Conservation (phyloP, 805 yeast species). For the Saccharomycopsis sp. region DNA sequence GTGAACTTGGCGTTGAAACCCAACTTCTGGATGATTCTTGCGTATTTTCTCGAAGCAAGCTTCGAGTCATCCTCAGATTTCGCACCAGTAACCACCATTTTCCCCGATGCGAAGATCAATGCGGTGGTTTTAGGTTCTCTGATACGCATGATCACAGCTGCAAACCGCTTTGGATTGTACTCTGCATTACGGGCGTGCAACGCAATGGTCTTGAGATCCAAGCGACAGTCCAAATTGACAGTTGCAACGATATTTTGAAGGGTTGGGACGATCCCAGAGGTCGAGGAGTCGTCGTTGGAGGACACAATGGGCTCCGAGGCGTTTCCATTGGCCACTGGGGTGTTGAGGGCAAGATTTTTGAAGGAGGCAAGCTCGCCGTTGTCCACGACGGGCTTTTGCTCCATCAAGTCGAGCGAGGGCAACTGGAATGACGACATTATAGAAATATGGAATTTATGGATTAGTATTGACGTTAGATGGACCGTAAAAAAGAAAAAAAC, state of each 20-base stretch:
- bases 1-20: slow-evolving; percentile 98
- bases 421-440: slow-evolving; percentile 16
- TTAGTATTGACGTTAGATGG: too few species aligned
- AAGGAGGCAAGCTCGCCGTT: slow-evolving; percentile 5
- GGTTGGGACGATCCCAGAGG: slow-evolving; percentile 95
- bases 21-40: slow-evolving; percentile 94
- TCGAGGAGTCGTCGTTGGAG: slow-evolving; percentile 53
- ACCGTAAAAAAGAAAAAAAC: not conserved
- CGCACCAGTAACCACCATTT: slow-evolving; percentile 99
- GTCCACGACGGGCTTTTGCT: slow-evolving; percentile 15
- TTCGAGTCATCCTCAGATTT: slow-evolving; percentile 98
- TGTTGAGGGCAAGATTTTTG: not conserved
- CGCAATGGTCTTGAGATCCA: slow-evolving; percentile 95
- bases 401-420: slow-evolving; percentile 16
- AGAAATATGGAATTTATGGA: not conserved
- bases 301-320: slow-evolving; percentile 3
- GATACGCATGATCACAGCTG: slow-evolving; percentile 98
- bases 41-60: slow-evolving; percentile 94
- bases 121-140: slow-evolving; percentile 99
- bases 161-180: slow-evolving; percentile 97
- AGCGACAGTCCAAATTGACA: slow-evolving; percentile 90
- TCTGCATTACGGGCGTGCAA: slow-evolving; percentile 98
- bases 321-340: not conserved
- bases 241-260: slow-evolving; percentile 94
- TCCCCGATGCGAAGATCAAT: slow-evolving; percentile 94